Conservation (phyloP, 139 green algal species). For the Auxenochlorella pyrenoidosa region DNA sequence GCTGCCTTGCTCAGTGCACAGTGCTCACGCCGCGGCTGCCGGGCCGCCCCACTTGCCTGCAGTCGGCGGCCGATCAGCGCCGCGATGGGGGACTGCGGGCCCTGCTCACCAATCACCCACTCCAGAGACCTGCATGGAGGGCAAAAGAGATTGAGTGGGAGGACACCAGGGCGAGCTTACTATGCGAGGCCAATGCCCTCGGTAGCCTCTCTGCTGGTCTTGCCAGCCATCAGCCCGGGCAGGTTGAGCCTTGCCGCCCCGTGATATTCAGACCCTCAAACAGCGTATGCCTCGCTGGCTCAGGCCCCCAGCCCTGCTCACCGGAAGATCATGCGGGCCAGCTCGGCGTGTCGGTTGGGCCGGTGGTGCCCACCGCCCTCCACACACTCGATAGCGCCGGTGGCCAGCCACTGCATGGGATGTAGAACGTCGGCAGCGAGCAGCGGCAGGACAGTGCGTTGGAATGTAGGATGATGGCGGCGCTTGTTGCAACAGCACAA, state of each 20-base stretch:
- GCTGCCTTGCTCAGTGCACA: too few relatives aligned
- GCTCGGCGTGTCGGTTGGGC: conserved; percentile 93
- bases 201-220: too few relatives aligned
- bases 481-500: too few relatives aligned
- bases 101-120: conserved; percentile 72
- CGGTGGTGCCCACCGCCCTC: conserved; percentile 94
- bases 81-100: background rate
- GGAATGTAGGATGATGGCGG: too few relatives aligned
- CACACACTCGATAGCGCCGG: conserved; percentile 88
- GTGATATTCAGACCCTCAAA: too few relatives aligned
- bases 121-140: conserved; percentile 82
- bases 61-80: conserved; percentile 74
- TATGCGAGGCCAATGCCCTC: too few relatives aligned
- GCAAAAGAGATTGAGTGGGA: conserved; percentile 18
- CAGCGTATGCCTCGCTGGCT: too few relatives aligned
- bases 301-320: background rate
- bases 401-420: conserved; percentile 87
- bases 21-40: too few relatives aligned
- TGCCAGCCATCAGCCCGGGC: too few relatives aligned
- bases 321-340: conserved; percentile 87
- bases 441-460: background rate
- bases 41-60: background rate
- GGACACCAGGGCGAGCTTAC: background rate
- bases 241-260: too few relatives aligned
- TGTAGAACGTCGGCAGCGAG: background rate